These are phyloP conservation scores for Cercospora citrullina DNA, from an alignment of 2,329 filamentous ascomycete species.

Conservation along the genomic window DNA sequence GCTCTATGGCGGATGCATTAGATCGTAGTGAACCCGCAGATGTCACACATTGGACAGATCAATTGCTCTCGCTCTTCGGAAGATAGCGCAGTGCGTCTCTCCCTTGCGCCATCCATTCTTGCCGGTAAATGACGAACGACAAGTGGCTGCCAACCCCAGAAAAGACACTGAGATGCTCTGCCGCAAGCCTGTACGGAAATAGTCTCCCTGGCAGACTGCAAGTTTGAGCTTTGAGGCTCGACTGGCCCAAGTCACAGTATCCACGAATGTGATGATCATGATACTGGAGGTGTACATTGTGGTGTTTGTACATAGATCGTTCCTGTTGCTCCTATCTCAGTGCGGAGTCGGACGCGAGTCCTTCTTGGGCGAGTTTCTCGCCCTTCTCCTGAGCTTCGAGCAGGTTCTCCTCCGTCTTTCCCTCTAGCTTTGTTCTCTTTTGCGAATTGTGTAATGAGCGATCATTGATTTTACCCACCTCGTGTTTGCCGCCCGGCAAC, in stretches of 20 bases:
- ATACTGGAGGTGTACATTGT: neutral
- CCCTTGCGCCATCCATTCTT: neutral
- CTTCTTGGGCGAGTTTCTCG: slow-evolving; percentile 27
- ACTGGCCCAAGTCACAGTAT: neutral
- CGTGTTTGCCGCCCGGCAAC: slow-evolving; percentile 36
- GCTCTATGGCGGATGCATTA: too few relatives aligned
- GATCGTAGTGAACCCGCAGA: too few relatives aligned
- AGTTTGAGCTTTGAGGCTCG: neutral
- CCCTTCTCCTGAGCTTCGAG: slow-evolving; percentile 32
- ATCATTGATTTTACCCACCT: slow-evolving; percentile 35
- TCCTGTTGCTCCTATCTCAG: slow-evolving; percentile 14
- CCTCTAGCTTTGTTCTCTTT: slow-evolving; percentile 31
- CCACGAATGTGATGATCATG: neutral
- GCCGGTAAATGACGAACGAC: neutral
- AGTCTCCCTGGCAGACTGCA: neutral
- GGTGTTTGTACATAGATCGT: neutral
- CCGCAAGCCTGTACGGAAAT: neutral
- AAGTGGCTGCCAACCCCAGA: too few relatives aligned
- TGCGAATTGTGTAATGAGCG: slow-evolving; percentile 34
- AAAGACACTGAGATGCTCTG: neutral
- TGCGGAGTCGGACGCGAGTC: slow-evolving; percentile 24
- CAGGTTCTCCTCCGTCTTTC: slow-evolving; percentile 33
- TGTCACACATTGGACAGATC: too few relatives aligned
- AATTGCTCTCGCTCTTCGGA: too few relatives aligned
- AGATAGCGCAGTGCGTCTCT: too few relatives aligned